Evolutionary conservation across 129 eudicot species (phyloP).

Genomic region (Kitagawia praeruptora): DNA sequence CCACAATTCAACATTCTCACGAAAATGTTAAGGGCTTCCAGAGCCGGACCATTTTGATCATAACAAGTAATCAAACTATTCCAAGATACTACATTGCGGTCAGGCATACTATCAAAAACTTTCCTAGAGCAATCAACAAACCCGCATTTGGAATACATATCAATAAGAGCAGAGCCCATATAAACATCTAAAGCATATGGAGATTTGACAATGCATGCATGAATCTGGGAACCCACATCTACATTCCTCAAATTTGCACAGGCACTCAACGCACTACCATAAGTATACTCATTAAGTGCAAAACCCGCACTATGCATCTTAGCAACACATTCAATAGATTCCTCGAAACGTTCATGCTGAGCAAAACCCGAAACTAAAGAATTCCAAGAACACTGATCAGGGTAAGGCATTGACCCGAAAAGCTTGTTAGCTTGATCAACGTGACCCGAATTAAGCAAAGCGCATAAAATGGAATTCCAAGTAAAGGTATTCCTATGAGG

Average conservation of each 20-base stretch:
- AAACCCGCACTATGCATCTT: conserved; percentile 28
- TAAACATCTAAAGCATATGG: conserved; percentile 18
- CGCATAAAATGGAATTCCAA: conserved; percentile 28
- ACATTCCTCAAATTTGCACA: conserved; percentile 30
- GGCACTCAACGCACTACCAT: conserved; percentile 38
- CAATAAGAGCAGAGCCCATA: conserved; percentile 41
- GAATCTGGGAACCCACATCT: conserved; percentile 25
- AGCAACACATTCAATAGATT: conserved; percentile 21
- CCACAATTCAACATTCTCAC: conserved; percentile 26
- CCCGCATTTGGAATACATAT: conserved; percentile 38
- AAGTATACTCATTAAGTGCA: conserved; percentile 30
- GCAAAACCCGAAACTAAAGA: conserved; percentile 33
- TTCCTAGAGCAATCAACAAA: conserved; percentile 23
- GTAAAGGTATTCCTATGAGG: conserved; percentile 26
- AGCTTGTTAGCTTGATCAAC: conserved; percentile 23
- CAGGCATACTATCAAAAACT: conserved; percentile 31
- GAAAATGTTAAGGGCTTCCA: conserved; percentile 30
- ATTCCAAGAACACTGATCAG: conserved; percentile 50
- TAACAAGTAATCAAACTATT: conserved; percentile 39
- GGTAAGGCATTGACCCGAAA: conserved; percentile 20
- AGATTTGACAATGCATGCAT: conserved; percentile 25
- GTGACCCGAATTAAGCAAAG: conserved; percentile 14
- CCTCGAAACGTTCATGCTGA: conserved; percentile 22
- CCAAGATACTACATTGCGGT: conserved; percentile 39
- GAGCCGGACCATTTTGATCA: conserved; percentile 38